phyloP scores from a whole-genome alignment of 306 rosid species.

The Betula pendula region DNA sequence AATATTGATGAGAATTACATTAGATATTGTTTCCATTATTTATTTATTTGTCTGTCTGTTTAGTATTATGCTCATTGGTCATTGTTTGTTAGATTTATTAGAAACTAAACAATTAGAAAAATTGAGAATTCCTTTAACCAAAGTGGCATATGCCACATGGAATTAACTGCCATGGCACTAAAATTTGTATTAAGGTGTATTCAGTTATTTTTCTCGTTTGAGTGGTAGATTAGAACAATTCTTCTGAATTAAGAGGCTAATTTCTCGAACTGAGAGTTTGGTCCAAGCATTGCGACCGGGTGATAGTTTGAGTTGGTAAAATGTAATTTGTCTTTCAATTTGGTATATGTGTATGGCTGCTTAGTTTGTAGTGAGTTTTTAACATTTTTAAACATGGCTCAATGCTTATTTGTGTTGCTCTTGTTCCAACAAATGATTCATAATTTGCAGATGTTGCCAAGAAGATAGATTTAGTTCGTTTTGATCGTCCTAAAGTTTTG shows the following conservation, averaged over 20 bases:
- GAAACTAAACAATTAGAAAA: no score
- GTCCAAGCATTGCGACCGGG: neutral
- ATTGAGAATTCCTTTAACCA: no score
- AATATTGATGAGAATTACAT: neutral
- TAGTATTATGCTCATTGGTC: neutral
- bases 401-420: neutral
- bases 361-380: neutral
- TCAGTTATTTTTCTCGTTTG: neutral
- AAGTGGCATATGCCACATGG: neutral
- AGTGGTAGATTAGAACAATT: neutral
- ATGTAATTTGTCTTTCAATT: neutral
- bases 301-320: neutral
- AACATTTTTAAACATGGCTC: neutral
- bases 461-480: neutral
- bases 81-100: neutral
- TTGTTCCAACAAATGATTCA: neutral
- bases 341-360: neutral
- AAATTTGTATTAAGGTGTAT: neutral
- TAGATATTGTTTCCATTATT: neutral
- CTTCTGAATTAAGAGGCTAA: no score
- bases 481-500: neutral
- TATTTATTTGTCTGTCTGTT: no score
- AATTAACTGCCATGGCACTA: neutral
- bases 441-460: constrained; percentile 2
- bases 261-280: neutral